phyloP scores from a whole-genome alignment of 768 basidiomycete species.

The Sarcodon sp. region DNA sequence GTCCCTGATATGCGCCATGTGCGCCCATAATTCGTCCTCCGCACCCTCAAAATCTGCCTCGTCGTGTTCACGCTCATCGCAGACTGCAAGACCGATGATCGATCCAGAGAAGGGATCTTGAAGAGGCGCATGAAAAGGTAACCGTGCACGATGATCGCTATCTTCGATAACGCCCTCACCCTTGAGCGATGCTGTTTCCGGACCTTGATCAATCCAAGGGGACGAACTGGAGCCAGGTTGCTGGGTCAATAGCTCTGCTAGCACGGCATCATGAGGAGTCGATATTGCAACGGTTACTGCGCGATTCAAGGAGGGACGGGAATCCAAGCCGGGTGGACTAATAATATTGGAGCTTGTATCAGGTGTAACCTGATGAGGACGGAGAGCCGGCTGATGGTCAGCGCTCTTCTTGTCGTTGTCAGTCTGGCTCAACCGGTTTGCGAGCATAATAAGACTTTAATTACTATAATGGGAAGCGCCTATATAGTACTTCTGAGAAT shows the following conservation, averaged over 20 bases:
- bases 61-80: constrained; percentile 7
- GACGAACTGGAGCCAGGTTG: constrained; percentile 1
- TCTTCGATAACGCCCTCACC: constrained; percentile 9
- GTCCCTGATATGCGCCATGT: constrained; percentile 56
- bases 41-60: constrained; percentile 9
- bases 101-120: constrained; percentile 38
- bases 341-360: too few species aligned
- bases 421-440: too few species aligned
- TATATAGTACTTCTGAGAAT: too few species aligned
- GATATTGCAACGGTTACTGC: constrained; percentile 18
- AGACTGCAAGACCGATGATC: constrained; percentile 23
- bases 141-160: neutral
- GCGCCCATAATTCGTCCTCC: constrained; percentile 50
- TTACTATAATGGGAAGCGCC: too few species aligned
- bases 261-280: constrained; percentile 52
- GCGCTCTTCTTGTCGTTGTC: too few species aligned
- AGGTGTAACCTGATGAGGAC: too few species aligned
- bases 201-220: constrained; percentile 2
- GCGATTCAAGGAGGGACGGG: constrained; percentile 4
- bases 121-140: constrained; percentile 15
- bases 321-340: too few species aligned
- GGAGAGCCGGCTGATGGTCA: too few species aligned
- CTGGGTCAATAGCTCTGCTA: constrained; percentile 34
- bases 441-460: too few species aligned
- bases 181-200: constrained; percentile 7